Conservation (phyloP, 2,329 filamentous ascomycete genomes). For the Fusarium setosum region DNA sequence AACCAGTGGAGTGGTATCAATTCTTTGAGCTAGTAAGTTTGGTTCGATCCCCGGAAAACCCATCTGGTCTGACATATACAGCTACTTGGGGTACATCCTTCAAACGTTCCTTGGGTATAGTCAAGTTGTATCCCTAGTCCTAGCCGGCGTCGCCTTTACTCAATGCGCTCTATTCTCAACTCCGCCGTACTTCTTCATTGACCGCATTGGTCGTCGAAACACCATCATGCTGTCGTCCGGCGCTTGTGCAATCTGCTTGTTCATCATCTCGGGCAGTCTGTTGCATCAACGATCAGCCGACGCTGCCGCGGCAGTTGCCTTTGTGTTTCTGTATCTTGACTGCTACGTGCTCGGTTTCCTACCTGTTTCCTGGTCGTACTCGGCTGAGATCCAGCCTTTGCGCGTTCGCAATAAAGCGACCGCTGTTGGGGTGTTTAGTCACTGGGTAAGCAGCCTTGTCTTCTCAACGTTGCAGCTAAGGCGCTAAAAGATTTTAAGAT, state of each 20-base stretch:
- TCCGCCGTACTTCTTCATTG: slow-evolving; percentile 10
- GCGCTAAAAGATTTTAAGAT: not conserved
- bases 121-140: slow-evolving; percentile 6
- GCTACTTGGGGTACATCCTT: not conserved
- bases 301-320: slow-evolving; percentile 7
- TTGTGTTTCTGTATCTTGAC: slow-evolving; percentile 12
- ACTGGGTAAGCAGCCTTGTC: not conserved
- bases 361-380: not conserved
- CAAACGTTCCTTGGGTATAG: slow-evolving; percentile 1
- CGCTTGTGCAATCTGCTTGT: not conserved
- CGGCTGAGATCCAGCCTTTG: not conserved
- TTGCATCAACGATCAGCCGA: not conserved
- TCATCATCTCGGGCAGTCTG: slow-evolving; percentile 6
- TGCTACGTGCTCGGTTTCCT: slow-evolving; percentile 4
- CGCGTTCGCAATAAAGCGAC: not conserved
- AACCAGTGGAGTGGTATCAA: slow-evolving; percentile 1
- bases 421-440: not conserved
- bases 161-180: slow-evolving; percentile 4
- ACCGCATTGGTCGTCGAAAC: slow-evolving; percentile 5
- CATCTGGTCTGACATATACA: not conserved
- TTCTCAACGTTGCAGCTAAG: not conserved
- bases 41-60: no score
- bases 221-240: slow-evolving; percentile 5
- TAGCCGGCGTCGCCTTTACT: slow-evolving; percentile 10
- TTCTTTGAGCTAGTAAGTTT: not conserved